Evolutionary conservation across 176 grass and related monocot genomes (phyloP).

Genomic region (Areca catechu): DNA sequence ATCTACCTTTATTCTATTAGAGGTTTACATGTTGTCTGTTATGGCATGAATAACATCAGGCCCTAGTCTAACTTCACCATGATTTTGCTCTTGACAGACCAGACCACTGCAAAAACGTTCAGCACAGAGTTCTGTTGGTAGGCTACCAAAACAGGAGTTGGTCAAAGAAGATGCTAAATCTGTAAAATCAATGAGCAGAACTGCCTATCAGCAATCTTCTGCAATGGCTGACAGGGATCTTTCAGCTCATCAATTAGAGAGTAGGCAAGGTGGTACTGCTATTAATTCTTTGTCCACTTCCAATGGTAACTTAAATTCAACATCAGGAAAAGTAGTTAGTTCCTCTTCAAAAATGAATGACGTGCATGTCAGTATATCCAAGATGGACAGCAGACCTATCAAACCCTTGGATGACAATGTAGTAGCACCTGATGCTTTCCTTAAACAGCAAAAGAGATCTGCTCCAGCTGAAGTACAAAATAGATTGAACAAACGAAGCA

Average conservation of each 20-base stretch:
- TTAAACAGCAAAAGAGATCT: slow-evolving; percentile 64
- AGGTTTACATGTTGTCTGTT: too few relatives aligned
- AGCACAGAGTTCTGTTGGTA: slow-evolving; percentile 40
- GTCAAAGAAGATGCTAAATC: slow-evolving; percentile 61
- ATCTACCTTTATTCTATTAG: too few relatives aligned
- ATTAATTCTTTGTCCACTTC: slow-evolving; percentile 17
- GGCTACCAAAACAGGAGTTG: slow-evolving; percentile 54
- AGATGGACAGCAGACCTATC: slow-evolving; percentile 25
- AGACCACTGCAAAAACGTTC: slow-evolving; percentile 53
- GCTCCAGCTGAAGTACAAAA: slow-evolving; percentile 55
- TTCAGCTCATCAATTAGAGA: slow-evolving; percentile 34
- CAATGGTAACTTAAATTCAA: slow-evolving; percentile 38
- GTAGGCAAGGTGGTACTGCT: slow-evolving; percentile 20
- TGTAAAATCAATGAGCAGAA: slow-evolving; percentile 53
- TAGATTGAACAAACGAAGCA: slow-evolving; percentile 64
- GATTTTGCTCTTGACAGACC: slow-evolving; percentile 32
- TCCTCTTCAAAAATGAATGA: slow-evolving; percentile 31
- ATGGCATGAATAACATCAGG: too few relatives aligned
- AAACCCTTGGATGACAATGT: slow-evolving; percentile 31
- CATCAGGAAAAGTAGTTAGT: slow-evolving; percentile 27
- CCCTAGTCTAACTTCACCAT: not conserved
- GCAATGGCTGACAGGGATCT: slow-evolving; percentile 32
- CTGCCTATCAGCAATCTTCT: slow-evolving; percentile 40
- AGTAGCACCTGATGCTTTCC: slow-evolving; percentile 33
- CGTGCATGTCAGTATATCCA: not conserved